Evolutionary conservation across 1,284 basidiomycete species (phyloP).

Genomic region (Anthracocystis setariae): DNA sequence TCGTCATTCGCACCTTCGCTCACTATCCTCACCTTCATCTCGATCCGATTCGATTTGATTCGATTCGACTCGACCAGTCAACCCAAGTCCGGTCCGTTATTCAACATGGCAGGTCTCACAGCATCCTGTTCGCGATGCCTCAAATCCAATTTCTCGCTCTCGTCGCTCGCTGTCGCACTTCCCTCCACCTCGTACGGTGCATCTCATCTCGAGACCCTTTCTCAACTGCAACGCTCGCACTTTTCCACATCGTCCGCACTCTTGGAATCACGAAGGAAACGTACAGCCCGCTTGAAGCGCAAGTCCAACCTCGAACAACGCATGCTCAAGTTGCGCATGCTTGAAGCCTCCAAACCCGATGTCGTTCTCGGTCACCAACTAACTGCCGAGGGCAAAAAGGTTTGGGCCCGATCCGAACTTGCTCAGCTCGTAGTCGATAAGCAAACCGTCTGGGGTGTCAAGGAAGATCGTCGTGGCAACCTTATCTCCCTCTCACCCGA

Average conservation of each 20-base stretch:
- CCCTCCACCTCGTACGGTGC: slow-evolving; percentile 32
- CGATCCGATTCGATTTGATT: neutral
- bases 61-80: too few relatives aligned
- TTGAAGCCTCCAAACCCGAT: slow-evolving; percentile 72
- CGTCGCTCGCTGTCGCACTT: slow-evolving; percentile 25
- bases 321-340: slow-evolving; percentile 61
- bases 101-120: slow-evolving; percentile 26
- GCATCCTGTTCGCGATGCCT: slow-evolving; percentile 36
- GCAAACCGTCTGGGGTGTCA: slow-evolving; percentile 61
- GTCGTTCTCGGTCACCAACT: slow-evolving; percentile 76
- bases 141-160: slow-evolving; percentile 12
- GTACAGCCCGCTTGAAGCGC: slow-evolving; percentile 54
- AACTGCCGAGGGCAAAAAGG: slow-evolving; percentile 68
- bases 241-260: slow-evolving; percentile 46
- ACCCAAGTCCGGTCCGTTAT: neutral
- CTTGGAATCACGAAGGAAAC: slow-evolving; percentile 52
- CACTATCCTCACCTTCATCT: slow-evolving; percentile 2
- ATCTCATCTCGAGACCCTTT: slow-evolving; percentile 7
- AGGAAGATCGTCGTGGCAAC: slow-evolving; percentile 62
- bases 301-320: slow-evolving; percentile 66
- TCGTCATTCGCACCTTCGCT: slow-evolving; percentile 7
- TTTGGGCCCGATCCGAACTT: slow-evolving; percentile 59
- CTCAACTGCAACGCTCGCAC: slow-evolving; percentile 13
- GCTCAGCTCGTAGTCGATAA: slow-evolving; percentile 56
- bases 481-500: slow-evolving; percentile 33